These are phyloP conservation scores for Pseudogymnoascus sp. DNA, from an alignment of 2,329 filamentous ascomycete species.

Conservation along the genomic window DNA sequence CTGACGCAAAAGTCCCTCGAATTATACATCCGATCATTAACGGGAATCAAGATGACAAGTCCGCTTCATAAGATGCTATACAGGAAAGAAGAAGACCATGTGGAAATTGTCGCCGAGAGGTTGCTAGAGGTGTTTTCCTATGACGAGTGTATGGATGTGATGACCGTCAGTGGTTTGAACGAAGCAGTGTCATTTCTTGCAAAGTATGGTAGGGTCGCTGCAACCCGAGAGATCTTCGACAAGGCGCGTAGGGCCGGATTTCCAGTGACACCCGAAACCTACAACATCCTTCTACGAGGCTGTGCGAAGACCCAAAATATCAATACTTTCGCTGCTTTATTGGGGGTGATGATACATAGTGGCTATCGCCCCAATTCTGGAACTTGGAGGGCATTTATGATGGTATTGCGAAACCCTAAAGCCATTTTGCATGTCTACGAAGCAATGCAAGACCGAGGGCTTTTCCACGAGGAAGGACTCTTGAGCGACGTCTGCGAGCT, in stretches of 20 bases:
- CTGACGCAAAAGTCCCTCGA: background rate
- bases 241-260: background rate
- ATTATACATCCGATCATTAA: conserved; percentile 1
- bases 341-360: background rate
- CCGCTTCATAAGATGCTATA: conserved; percentile 6
- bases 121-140: background rate
- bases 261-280: background rate
- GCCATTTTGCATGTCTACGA: background rate
- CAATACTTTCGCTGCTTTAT: background rate
- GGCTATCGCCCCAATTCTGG: conserved; percentile 4
- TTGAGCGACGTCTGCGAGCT: background rate
- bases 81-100: background rate
- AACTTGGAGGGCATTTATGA: conserved; percentile 6
- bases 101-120: background rate
- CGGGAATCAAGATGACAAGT: conserved; percentile 6
- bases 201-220: background rate
- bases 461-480: conserved; percentile 7
- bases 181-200: conserved; percentile 3
- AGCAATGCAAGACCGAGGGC: background rate
- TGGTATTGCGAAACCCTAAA: conserved; percentile 1
- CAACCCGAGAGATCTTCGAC: conserved; percentile 1
- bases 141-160: background rate
- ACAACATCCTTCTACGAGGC: conserved; percentile 4
- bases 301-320: conserved; percentile 3
- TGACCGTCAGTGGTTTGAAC: background rate